Evolutionary conservation across 2,329 filamentous ascomycete genomes (phyloP).

Genomic region (Fusarium euwallaceae): DNA sequence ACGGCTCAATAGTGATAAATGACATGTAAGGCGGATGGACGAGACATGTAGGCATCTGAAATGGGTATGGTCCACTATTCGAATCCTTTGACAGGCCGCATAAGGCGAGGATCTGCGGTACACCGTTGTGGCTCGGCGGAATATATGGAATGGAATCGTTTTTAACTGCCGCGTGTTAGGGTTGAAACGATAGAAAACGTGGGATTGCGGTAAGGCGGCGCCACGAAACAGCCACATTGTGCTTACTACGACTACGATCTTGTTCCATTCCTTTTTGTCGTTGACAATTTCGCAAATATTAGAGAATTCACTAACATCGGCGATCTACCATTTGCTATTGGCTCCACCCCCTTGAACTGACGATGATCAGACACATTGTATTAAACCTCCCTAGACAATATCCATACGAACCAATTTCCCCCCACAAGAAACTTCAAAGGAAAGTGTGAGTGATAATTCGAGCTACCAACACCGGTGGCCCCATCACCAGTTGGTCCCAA

Average conservation of each 20-base stretch:
- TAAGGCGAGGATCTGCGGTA: not conserved
- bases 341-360: not conserved
- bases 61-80: not conserved
- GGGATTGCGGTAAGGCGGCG: not conserved
- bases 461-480: not conserved
- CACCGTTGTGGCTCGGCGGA: not conserved
- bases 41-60: not conserved
- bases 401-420: not conserved
- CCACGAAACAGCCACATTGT: not conserved
- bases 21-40: not conserved
- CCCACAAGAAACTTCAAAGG: not conserved
- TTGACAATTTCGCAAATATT: not conserved
- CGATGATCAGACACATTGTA: not conserved
- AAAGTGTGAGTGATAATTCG: not conserved
- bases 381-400: not conserved
- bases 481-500: not conserved
- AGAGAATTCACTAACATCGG: not conserved
- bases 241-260: not conserved
- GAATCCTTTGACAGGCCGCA: not conserved
- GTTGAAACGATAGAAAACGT: not conserved
- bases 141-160: not conserved
- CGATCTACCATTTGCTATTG: not conserved
- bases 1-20: not conserved
- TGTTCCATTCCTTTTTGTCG: too few species aligned
- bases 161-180: not conserved